phyloP scores from a whole-genome alignment of 306 rosid species.

The Spatholobus suberectus region DNA sequence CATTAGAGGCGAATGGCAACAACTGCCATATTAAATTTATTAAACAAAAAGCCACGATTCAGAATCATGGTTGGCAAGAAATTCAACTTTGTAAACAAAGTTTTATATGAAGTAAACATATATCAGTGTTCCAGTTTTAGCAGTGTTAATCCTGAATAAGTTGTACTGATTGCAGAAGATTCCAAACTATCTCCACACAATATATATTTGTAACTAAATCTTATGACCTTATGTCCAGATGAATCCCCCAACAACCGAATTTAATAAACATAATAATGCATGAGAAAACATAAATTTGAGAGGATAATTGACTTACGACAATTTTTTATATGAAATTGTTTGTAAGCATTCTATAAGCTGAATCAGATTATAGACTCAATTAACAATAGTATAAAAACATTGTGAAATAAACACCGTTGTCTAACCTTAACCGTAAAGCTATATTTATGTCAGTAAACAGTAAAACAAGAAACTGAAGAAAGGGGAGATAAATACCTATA shows the following conservation, averaged over 20 bases:
- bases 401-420: conserved; percentile 17
- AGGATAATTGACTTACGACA: background rate
- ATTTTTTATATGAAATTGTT: background rate
- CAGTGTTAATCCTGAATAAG: background rate
- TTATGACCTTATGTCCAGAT: background rate
- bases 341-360: background rate
- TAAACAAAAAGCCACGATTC: background rate
- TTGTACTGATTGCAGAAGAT: background rate
- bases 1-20: background rate
- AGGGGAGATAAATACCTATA: conserved; percentile 44
- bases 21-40: conserved; percentile 15
- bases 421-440: background rate
- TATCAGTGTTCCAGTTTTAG: background rate
- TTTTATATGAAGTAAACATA: background rate
- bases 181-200: conserved; percentile 13
- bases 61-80: conserved; percentile 29
- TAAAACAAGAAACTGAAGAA: background rate
- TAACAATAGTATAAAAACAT: background rate
- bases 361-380: background rate
- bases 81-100: conserved; percentile 1
- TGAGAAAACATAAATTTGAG: background rate
- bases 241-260: background rate
- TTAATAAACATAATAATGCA: background rate
- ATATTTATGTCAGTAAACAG: background rate
- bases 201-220: conserved; percentile 2